Percentiles rank a stretch among this genome's conserved stretches.
Evolutionary conservation across 345 rosid genomes (phyloP).

Genomic region (Euclidium syriacum): DNA sequence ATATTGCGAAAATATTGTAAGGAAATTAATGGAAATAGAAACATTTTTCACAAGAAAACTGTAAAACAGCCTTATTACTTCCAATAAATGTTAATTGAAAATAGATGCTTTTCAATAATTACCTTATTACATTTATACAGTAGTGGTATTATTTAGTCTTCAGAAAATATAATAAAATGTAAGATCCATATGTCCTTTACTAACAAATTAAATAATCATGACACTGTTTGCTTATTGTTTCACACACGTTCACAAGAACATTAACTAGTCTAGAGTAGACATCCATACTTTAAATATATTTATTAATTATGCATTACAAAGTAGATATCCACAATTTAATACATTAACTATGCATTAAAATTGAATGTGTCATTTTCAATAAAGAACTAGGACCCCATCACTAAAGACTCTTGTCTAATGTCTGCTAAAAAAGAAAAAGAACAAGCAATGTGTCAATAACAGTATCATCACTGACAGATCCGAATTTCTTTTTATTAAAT

Average conservation of each 20-base stretch:
- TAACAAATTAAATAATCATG: neutral
- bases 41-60: no score
- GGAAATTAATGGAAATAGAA: no score
- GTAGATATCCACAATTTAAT: neutral
- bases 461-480: slow-evolving; percentile 16
- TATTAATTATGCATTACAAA: neutral
- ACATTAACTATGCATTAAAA: neutral
- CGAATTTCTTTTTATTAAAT: neutral
- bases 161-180: no score
- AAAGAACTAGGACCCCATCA: slow-evolving; percentile 20
- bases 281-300: neutral
- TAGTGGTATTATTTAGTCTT: no score
- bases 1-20: no score
- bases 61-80: no score
- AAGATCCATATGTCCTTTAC: no score
- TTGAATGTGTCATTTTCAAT: neutral
- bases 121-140: no score
- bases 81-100: no score
- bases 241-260: neutral
- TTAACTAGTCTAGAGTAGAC: neutral
- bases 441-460: slow-evolving; percentile 7
- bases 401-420: slow-evolving; percentile 15
- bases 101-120: no score
- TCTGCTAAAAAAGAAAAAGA: neutral
- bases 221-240: neutral